Evolutionary conservation across 108 stramenopile species (phyloP).

Genomic region (Fragilaria radians): DNA sequence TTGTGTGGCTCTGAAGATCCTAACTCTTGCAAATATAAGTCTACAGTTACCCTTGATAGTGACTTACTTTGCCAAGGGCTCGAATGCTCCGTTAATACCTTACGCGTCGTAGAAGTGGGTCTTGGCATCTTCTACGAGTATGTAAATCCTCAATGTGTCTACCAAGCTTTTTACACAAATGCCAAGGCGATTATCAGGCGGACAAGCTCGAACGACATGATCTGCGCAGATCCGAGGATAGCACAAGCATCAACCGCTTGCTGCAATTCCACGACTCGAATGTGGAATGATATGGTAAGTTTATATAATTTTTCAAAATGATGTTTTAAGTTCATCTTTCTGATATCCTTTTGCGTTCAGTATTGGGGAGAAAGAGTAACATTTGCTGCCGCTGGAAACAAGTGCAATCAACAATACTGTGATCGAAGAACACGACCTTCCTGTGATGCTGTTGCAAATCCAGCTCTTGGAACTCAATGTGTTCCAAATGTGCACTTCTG

Average conservation of each 20-base stretch:
- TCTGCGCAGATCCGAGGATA: neutral
- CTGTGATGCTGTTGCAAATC: neutral
- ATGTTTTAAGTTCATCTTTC: neutral
- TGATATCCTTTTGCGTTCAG: neutral
- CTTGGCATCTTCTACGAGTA: conserved; percentile 40
- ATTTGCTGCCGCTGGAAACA: neutral
- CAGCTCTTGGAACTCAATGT: neutral
- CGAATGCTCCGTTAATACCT: conserved; percentile 41
- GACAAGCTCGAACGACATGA: neutral
- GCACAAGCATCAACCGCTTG: neutral
- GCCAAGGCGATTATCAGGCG: conserved; percentile 19
- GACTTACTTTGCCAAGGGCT: conserved; percentile 18
- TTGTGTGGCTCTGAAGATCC: conserved; percentile 11
- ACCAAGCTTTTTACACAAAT: conserved; percentile 36
- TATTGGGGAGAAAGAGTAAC: conserved; percentile 1
- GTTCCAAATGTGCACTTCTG: conserved; percentile 15
- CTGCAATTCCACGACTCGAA: neutral
- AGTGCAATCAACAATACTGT: neutral
- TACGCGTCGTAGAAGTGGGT: conserved; percentile 37
- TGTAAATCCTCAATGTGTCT: conserved; percentile 39
- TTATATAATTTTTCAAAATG: neutral
- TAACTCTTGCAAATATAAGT: neutral
- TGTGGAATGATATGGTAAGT: neutral
- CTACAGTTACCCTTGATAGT: conserved; percentile 5
- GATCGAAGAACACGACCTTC: neutral